Percentiles rank a stretch among this genome's conserved stretches.
Conservation (phyloP, 495 filamentous ascomycete species). For the Hypoxylon perforatum region DNA sequence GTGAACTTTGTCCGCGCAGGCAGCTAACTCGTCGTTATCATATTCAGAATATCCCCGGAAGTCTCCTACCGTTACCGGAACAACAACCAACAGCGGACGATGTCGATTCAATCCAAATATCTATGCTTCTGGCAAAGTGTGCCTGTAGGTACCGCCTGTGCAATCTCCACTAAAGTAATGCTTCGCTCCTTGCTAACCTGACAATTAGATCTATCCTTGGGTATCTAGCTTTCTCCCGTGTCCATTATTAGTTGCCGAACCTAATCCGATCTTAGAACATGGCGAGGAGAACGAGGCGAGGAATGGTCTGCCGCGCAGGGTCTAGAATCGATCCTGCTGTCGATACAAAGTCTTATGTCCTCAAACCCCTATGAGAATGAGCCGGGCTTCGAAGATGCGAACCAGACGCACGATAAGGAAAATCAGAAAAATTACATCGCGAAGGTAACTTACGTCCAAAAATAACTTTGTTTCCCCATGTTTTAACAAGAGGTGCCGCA, state of each 20-base stretch:
- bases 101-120: slow-evolving; percentile 98
- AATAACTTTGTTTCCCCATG: not conserved
- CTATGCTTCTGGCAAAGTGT: slow-evolving; percentile 90
- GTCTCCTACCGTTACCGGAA: slow-evolving; percentile 76
- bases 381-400: slow-evolving; percentile 86
- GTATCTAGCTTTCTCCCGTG: slow-evolving; percentile 57
- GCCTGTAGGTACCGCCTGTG: slow-evolving; percentile 69
- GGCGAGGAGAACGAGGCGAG: slow-evolving; percentile 88
- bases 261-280: slow-evolving; percentile 74
- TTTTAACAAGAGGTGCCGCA: slow-evolving; percentile 47
- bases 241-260: slow-evolving; percentile 9
- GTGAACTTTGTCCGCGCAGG: not conserved
- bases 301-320: slow-evolving; percentile 97
- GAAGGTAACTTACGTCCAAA: slow-evolving; percentile 69
- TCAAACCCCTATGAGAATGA: slow-evolving; percentile 96
- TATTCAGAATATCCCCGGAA: slow-evolving; percentile 84
- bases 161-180: not conserved
- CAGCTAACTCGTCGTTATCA: slow-evolving; percentile 14
- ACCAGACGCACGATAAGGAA: slow-evolving; percentile 73
- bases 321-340: slow-evolving; percentile 91
- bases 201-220: slow-evolving; percentile 83
- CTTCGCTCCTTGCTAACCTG: slow-evolving; percentile 26
- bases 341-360: slow-evolving; percentile 96
- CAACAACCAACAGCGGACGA: slow-evolving; percentile 87
- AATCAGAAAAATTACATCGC: slow-evolving; percentile 82